Conservation (phyloP, 2,329 filamentous ascomycete genomes). For the Plectosphaerella sp. region DNA sequence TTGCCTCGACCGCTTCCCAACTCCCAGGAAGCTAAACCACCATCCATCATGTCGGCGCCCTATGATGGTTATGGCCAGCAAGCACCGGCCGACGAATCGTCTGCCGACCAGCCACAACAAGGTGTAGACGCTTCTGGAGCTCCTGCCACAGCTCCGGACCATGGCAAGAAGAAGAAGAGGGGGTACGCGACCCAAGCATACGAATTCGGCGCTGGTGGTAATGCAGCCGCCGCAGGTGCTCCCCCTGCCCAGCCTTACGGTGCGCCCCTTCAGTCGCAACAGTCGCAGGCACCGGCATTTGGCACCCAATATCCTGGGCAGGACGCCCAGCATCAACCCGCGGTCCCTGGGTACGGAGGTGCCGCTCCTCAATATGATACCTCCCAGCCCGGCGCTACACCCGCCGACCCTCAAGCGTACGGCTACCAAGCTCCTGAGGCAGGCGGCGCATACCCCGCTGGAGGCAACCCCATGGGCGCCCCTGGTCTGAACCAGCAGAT, state of each 20-base stretch:
- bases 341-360: conserved; percentile 18
- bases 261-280: conserved; percentile 35
- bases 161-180: conserved; percentile 81
- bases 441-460: conserved; percentile 57
- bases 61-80: conserved; percentile 51
- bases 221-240: conserved; percentile 53
- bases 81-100: conserved; percentile 36
- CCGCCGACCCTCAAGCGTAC: conserved; percentile 21
- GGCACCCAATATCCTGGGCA: conserved; percentile 53
- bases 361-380: conserved; percentile 37
- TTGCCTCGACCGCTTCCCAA: conserved; percentile 9
- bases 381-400: conserved; percentile 26
- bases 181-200: conserved; percentile 93
- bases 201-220: conserved; percentile 84
- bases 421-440: conserved; percentile 66
- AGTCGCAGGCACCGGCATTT: conserved; percentile 40
- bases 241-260: conserved; percentile 45
- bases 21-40: conserved; percentile 1
- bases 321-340: conserved; percentile 37
- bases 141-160: conserved; percentile 28
- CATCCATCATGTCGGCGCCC: conserved; percentile 49
- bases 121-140: conserved; percentile 27
- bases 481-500: conserved; percentile 80
- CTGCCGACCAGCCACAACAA: conserved; percentile 30
- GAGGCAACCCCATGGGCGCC: conserved; percentile 38